Base-by-base conservation (phyloP, 345 rosid genomes). In the Populus deltoides region DNA sequence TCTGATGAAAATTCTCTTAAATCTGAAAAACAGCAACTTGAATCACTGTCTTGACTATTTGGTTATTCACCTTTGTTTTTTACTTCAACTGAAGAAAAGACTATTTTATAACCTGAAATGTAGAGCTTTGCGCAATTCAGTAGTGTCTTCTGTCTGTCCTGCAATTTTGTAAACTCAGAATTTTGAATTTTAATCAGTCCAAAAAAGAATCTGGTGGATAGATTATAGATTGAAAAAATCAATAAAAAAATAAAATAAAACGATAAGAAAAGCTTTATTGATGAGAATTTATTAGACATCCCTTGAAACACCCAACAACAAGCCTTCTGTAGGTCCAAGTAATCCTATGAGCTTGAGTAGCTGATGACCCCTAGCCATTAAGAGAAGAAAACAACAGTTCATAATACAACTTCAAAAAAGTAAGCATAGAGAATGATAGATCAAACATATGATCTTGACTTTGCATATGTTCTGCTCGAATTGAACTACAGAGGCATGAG, bases 401-500 rank as follows among this genome's bases (percentile, higher is more conserved):
- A 57, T 62, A 22, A 75, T 49, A 29, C 22, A 12, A 66, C 35
- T 41, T 29, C 39, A 61, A 33, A 35, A 74, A 20, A 36, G 66
- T 24, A 55, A 24, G 29, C 62, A 43, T 61, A 8, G 71, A 82
- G 57, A 22, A 45, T 70, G 81, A 82, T 78, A 77, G 66, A 72
- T 43, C 18, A 75, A 83, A 49, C 51, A 65, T 38, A 43, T 71
- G 85, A 77, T 20, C 80, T 47, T 85, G 81, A 68, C 82, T 62
- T 33, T 63, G 45, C 17, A 10, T 35, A 18, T 47, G 41, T 75
- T 70, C 66, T 57, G 10, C 71, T 57, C 47, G 36, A 63, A 22
- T 22, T 22, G 25, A 20, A 61, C 47, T 83, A 81, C 87, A 82
- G 17, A 25, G 45, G 73, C 86, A 75, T 27, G 82, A 81, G 89